Evolutionary conservation across 83 land plant species (phyloP), one percentile per base, ranked within the genome.

Genomic region (Larix sibirica): DNA sequence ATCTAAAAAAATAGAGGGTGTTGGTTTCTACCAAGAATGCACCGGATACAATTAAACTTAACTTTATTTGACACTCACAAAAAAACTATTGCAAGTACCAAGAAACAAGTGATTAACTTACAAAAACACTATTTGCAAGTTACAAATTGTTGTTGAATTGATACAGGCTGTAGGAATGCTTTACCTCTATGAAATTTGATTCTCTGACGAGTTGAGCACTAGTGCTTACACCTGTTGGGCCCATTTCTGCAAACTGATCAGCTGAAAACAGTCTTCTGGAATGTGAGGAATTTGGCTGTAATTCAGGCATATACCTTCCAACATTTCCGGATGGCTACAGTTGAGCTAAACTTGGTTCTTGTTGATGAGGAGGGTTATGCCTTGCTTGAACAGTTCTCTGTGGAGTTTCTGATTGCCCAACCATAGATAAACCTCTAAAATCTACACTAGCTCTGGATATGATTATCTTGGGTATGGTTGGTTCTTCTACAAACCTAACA

Each of bases 321-420:
- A 81, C 14, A 80, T 74, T 69, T 18, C 31, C 62, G 0, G 84
- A 64, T 23, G 80, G n/a, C 66, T 73, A 79, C 26, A 81, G 61
- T 9, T 64, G 36, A 83, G 60, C 60, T 14, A 82, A 56, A 6
- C 73, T 18, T 36, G 84, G 47, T 60, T 82, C 86, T 85, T 82
- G 89, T 2, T 50, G 73, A 62, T 79, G 44, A 58, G 83, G 23
- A 31, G 90, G 68, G 66, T 81, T 89, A 13, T 83, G 79, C 58
- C 91, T 85, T 77, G 86, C 6, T 20, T 88, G 84, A 56, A 67
- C 71, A 59, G 81, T 89, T 69, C 91, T 89, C 0, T 77, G 75
- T 1, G 86, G 69, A 23, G 79, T 79, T 16, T 86, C 88, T 61
- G 86, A 47, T 80, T 8, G 82, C 78, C 79, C 83, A 38, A 66